Percentiles rank a stretch among this genome's conserved stretches.
Evolutionary conservation across 352 stramenopile species (phyloP).

Genomic region (Lagenidium giganteum): DNA sequence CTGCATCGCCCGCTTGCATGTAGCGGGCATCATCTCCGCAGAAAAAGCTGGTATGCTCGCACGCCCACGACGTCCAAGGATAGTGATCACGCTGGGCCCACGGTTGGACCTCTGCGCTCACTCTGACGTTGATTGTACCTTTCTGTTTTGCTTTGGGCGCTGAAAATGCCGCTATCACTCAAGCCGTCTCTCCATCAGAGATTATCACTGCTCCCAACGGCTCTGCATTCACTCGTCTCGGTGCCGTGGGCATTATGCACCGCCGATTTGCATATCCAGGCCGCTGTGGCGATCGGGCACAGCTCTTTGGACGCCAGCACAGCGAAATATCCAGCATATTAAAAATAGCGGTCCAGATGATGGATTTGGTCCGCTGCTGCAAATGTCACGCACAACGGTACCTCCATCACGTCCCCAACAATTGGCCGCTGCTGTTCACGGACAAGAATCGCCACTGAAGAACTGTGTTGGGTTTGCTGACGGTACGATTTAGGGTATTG

Average conservation of each 20-base stretch:
- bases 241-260: constrained; percentile 5
- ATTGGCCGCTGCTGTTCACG: background rate
- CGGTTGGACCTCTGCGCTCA: no score
- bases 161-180: no score
- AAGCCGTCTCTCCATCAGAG: no score
- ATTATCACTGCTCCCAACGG: no score
- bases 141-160: no score
- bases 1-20: no score
- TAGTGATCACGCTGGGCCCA: no score
- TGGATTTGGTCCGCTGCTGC: background rate
- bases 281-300: constrained; percentile 1
- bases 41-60: no score
- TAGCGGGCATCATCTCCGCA: no score
- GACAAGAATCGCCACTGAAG: background rate
- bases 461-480: constrained; percentile 7
- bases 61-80: no score
- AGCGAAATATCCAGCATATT: constrained; percentile 3
- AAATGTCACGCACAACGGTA: background rate
- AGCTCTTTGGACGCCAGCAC: constrained; percentile 2
- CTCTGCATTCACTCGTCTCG: background rate
- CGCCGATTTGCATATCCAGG: constrained; percentile 1
- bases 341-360: background rate
- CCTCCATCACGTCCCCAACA: background rate
- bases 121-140: no score
- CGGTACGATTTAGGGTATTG: no score